phyloP scores from a whole-genome alignment of 1,284 basidiomycete genomes.

The Inonotus obliquus region DNA sequence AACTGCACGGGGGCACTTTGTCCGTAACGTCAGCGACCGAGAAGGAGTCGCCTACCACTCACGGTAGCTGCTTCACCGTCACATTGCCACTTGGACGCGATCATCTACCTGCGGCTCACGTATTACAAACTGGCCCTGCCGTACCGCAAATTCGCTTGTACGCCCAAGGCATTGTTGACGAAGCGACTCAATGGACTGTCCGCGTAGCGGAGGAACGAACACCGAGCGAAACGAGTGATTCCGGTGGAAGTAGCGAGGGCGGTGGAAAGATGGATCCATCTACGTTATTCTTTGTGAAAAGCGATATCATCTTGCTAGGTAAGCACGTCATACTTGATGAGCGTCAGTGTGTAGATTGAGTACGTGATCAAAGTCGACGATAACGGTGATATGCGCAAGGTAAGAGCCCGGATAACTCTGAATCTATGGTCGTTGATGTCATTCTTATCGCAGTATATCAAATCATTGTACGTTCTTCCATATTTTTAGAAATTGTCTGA shows the following conservation, averaged over 20 bases:
- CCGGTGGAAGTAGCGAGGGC: conserved; percentile 20
- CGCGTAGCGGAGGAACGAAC: conserved; percentile 17
- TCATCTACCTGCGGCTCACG: conserved; percentile 26
- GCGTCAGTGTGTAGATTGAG: not conserved
- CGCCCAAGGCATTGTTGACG: conserved; percentile 27
- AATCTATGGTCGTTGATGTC: not conserved
- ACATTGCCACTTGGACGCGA: conserved; percentile 25
- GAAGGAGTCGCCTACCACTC: conserved; percentile 19
- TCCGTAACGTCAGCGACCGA: conserved; percentile 22
- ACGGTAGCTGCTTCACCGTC: conserved; percentile 29
- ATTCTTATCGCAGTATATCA: conserved; percentile 17
- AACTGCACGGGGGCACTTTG: conserved; percentile 27
- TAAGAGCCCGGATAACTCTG: not conserved
- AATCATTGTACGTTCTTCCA: conserved; percentile 18
- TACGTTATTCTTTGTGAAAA: conserved; percentile 24
- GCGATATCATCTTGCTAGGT: conserved; percentile 25
- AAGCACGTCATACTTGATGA: conserved; percentile 5
- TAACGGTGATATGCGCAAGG: conserved; percentile 26
- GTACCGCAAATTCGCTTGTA: conserved; percentile 21
- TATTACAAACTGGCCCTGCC: conserved; percentile 21
- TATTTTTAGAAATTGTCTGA: not conserved
- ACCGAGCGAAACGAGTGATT: conserved; percentile 22
- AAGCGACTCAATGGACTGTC: conserved; percentile 26
- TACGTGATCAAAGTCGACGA: conserved; percentile 23
- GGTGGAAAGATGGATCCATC: conserved; percentile 19